A percentile compares a stretch with the other conserved stretches of the same genome.
Conservation (phyloP, 805 yeast genomes). For the Komagataella kurtzmanii region DNA sequence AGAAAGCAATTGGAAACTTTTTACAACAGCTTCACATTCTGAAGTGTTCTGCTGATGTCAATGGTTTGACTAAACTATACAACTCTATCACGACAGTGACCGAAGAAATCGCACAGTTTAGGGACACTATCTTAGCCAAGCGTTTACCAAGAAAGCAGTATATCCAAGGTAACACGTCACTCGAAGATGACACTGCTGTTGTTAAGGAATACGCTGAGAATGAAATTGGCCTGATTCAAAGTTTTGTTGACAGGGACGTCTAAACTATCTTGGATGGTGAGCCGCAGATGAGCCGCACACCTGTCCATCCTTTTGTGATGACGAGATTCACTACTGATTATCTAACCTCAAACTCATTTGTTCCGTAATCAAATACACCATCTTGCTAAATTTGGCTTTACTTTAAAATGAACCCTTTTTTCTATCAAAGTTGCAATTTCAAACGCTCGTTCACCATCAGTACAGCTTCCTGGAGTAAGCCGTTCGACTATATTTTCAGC, state of each 20-base stretch:
- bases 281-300: not conserved
- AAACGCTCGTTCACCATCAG: not conserved
- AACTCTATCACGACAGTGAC: constrained; percentile 56
- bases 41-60: constrained; percentile 67
- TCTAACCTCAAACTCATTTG: not conserved
- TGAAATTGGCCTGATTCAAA: constrained; percentile 64
- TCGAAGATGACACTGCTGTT: constrained; percentile 22
- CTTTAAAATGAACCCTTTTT: not conserved
- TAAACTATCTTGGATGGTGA: not conserved
- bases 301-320: not conserved
- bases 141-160: constrained; percentile 77
- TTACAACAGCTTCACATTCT: constrained; percentile 61
- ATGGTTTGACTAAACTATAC: constrained; percentile 50
- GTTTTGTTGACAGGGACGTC: constrained; percentile 50
- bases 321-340: not conserved
- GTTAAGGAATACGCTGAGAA: constrained; percentile 67
- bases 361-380: not conserved
- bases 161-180: constrained; percentile 65
- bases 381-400: not conserved
- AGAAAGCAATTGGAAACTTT: constrained; percentile 58
- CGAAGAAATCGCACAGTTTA: constrained; percentile 44
- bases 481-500: not conserved
- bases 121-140: constrained; percentile 56
- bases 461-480: not conserved
- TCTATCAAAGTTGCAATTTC: not conserved